A percentile compares a stretch with the other conserved stretches of the same genome.
Conservation (phyloP, 306 rosid species). For the Astragalus membranaceus region DNA sequence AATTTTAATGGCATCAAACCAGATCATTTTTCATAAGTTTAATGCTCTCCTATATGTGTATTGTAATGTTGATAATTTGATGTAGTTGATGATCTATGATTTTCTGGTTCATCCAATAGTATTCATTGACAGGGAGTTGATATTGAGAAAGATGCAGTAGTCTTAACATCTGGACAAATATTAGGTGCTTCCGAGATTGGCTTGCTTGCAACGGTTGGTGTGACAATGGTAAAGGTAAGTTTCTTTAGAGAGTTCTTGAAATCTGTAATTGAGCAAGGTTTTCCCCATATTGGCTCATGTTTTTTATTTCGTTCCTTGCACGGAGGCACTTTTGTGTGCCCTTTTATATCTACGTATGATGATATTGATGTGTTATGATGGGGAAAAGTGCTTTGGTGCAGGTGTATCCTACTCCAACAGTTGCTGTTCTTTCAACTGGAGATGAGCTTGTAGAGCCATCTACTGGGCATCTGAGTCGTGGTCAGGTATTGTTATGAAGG, state of each 20-base stretch:
- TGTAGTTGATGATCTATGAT: neutral
- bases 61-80: neutral
- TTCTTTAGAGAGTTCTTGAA: neutral
- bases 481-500: constrained; percentile 58
- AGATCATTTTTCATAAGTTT: neutral
- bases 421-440: constrained; percentile 90
- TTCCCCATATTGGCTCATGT: neutral
- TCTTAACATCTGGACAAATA: constrained; percentile 72
- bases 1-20: neutral
- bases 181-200: constrained; percentile 89
- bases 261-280: constrained; percentile 6
- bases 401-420: constrained; percentile 67
- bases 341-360: neutral
- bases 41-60: neutral
- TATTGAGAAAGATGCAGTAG: constrained; percentile 59
- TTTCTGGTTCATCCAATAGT: constrained; percentile 13
- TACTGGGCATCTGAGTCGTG: constrained; percentile 50
- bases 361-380: neutral
- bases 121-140: constrained; percentile 62
- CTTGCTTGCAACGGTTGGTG: constrained; percentile 86
- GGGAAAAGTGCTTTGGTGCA: constrained; percentile 27
- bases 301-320: neutral
- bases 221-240: constrained; percentile 63
- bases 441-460: constrained; percentile 87
- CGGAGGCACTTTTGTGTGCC: neutral